Evolutionary conservation across 202 grass and related monocot species (phyloP), one percentile per base, ranked within the genome.

Genomic region (Brachypodium distachyon): DNA sequence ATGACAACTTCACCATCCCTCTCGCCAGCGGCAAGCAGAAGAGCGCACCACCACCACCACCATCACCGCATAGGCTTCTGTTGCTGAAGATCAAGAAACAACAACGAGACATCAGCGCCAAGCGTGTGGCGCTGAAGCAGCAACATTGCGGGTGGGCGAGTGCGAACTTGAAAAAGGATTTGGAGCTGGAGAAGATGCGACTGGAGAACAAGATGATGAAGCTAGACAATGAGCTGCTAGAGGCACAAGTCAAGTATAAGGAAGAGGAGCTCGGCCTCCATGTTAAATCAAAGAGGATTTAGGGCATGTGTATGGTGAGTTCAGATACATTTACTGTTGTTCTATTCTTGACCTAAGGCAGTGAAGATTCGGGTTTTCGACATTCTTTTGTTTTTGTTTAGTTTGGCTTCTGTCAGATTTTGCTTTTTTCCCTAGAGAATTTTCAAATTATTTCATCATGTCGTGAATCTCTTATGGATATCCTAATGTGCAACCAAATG

Each of bases 101-200:
- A 0, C 61, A 40, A 22, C 18, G 68, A 7, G 86, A 84, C 12
- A 72, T 88, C 3, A 76, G 72, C 6, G 36, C 31, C 8, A 31
- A 37, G 55, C 59, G 12, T 25, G 16, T 84, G 17, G 72, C 55
- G 54, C 46, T 88, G 4, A 81, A 84, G 76, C 27, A 46, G 38
- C 37, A 41, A 40, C 63, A n/a, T n/a, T n/a, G 65, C 12, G 31
- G 75, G 81, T 88, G 86, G 81, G 61, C 67, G 1, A 70, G 31
- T 25, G 78, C 14, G 7, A 37, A 57, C n/a, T 57, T 57, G 70
- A 76, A 63, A 63, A 65, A 72, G 64, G 81, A 84, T 18, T 55
- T 34, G 71, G 81, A 84, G 28, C 62, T 88, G 0, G 81, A 88
- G 76, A 80, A 28, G 55, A 69, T 63, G 77, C 50, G 40, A 7